Evolutionary conservation across 2,329 filamentous ascomycete species (phyloP).

Genomic region (Paraconiothyrium brasiliense): DNA sequence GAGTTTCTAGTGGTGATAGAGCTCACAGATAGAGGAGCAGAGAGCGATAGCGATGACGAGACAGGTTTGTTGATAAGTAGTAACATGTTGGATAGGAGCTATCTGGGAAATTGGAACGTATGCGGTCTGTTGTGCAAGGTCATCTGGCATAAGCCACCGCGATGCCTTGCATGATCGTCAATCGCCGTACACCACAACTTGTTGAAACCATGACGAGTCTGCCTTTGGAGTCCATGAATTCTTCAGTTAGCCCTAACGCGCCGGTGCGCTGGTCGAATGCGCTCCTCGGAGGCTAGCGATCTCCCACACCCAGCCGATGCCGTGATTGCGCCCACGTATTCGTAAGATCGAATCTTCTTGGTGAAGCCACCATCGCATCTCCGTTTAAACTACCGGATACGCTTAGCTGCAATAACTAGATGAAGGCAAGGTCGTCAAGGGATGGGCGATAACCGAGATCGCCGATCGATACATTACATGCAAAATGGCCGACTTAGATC

Average conservation of each 20-base stretch:
- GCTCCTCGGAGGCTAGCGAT: background rate
- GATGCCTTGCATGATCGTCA: conserved; percentile 7
- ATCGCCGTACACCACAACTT: background rate
- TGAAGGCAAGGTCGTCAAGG: too few species aligned
- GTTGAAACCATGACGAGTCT: background rate
- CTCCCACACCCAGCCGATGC: background rate
- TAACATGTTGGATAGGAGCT: background rate
- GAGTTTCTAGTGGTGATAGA: too few species aligned
- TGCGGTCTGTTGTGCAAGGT: background rate
- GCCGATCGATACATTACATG: too few species aligned
- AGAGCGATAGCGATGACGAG: background rate
- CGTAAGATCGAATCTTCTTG: background rate
- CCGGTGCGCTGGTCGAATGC: background rate
- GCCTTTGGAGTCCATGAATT: background rate
- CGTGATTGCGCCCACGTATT: background rate
- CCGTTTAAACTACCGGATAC: too few species aligned
- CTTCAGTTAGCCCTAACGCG: background rate
- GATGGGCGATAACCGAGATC: too few species aligned
- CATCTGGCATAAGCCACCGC: conserved; percentile 12
- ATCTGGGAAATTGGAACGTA: background rate
- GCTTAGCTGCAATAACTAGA: too few species aligned
- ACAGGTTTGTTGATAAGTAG: background rate
- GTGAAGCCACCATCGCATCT: too few species aligned
- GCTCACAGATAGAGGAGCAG: background rate
- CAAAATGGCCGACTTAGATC: too few species aligned